Evolutionary conservation across 352 stramenopile species (phyloP).

Genomic region (Plasmopara viticola): DNA sequence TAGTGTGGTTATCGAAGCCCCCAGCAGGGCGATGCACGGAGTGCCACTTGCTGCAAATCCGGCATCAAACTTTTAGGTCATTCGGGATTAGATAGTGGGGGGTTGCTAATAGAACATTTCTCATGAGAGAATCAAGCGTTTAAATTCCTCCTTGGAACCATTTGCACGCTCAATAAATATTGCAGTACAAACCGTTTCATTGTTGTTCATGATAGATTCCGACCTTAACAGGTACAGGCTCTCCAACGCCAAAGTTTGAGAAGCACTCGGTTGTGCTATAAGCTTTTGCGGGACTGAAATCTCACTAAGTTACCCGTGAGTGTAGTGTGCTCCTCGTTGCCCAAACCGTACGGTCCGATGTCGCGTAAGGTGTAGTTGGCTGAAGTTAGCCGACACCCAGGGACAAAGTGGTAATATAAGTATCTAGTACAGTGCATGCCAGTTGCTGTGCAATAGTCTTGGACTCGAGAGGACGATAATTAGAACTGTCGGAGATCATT

Average conservation of each 20-base stretch:
- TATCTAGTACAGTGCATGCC: not conserved
- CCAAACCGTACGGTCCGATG: not conserved
- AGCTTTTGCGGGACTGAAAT: not conserved
- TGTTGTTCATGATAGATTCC: not conserved
- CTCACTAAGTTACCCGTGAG: not conserved
- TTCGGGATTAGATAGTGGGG: not conserved
- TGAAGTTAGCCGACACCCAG: not conserved
- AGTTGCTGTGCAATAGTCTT: too few relatives aligned
- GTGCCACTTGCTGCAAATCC: not conserved
- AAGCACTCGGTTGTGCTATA: not conserved
- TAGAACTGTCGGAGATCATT: not conserved
- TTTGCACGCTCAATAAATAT: not conserved
- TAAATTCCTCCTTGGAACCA: not conserved
- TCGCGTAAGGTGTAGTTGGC: not conserved
- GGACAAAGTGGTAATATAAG: not conserved
- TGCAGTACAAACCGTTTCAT: not conserved
- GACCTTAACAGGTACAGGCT: not conserved
- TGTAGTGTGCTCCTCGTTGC: not conserved
- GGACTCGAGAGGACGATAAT: not conserved
- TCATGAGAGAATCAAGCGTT: not conserved
- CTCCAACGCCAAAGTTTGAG: not conserved
- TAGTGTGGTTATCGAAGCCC: not conserved
- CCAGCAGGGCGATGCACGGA: not conserved
- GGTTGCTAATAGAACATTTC: not conserved
- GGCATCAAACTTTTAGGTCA: not conserved